Conservation (phyloP, 2,329 filamentous ascomycete species). For the Colletotrichum chlorophyti region DNA sequence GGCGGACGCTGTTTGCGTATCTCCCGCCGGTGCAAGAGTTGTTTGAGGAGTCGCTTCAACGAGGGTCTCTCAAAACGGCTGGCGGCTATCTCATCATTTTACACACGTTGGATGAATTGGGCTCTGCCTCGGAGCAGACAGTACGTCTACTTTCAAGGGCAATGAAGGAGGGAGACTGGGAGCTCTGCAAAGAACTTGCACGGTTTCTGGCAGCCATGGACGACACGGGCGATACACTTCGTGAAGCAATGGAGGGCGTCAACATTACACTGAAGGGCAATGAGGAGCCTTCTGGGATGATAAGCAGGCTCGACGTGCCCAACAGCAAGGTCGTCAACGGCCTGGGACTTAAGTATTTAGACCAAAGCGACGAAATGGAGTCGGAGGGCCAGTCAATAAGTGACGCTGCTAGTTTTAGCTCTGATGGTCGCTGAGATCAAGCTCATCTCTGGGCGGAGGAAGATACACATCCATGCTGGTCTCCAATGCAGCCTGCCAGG, state of each 20-base stretch:
- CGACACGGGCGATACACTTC: slow-evolving; percentile 80
- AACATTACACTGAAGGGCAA: slow-evolving; percentile 44
- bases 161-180: slow-evolving; percentile 88
- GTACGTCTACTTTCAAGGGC: slow-evolving; percentile 83
- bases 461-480: too few species aligned
- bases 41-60: slow-evolving; percentile 89
- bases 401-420: slow-evolving; percentile 45
- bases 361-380: slow-evolving; percentile 42
- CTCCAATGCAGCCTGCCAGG: too few species aligned
- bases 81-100: slow-evolving; percentile 95
- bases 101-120: slow-evolving; percentile 79
- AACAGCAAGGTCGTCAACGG: slow-evolving; percentile 38
- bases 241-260: slow-evolving; percentile 72
- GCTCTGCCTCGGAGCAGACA: slow-evolving; percentile 75
- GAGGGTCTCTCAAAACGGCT: slow-evolving; percentile 90
- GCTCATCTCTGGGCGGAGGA: too few species aligned
- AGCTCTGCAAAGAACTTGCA: slow-evolving; percentile 92
- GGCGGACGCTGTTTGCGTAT: slow-evolving; percentile 92
- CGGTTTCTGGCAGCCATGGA: slow-evolving; percentile 95
- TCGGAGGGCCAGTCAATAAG: slow-evolving; percentile 45
- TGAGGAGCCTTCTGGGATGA: slow-evolving; percentile 15
- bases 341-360: slow-evolving; percentile 35
- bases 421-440: slow-evolving; percentile 29
- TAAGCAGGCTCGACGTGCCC: slow-evolving; percentile 26
- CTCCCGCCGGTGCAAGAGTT: slow-evolving; percentile 89